Evolutionary conservation across 495 filamentous ascomycete genomes (phyloP), one percentile per base, ranked within the genome.

Genomic region (Jackrogersella minutella): DNA sequence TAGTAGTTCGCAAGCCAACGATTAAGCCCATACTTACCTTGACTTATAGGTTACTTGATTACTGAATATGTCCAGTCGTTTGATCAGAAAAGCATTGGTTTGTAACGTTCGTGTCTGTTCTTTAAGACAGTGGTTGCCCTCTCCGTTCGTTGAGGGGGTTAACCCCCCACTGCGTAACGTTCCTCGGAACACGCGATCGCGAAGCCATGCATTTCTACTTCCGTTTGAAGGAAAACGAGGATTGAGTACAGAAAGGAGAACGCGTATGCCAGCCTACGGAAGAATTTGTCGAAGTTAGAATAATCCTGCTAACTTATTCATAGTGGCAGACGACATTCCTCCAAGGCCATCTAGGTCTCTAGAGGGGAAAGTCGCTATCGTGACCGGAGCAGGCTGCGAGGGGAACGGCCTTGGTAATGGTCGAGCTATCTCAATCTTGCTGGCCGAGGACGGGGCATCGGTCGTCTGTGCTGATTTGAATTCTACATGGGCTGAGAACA

Each of bases 341-440:
- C 47, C 57, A 26, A 62, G 67, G 3, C 74, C 76, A 0, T 70
- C 73, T 6, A 65, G 73, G 17, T 71, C 68, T 53, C 73, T 79
- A 1, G 52, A 40, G 6, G 84, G 82, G 24, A 80, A 82, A 46
- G 81, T 83, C 28, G 86, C 85, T 60, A 83, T 89, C 64, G 82
- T 89, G 26, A 85, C 85, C 3, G 85, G 85, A 40, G 86, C 85
- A 40, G 86, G 86, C 24, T 79, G 77, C 44, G 74, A 74, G 10
- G 81, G 78, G 2, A 79, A 80, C 31, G 84, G 81, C 14, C 82
- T 88, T 50, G 87, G 86, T 9, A 88, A 88, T 62, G 86, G 84
- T 10, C 79, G 85, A 1, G 86, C 86, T 3, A 84, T 80, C 37
- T 79, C 85, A 4, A 82, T 88, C 49, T 77, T 88, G 2, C 76